Evolutionary conservation across 192 early-diverging fungal genomes (phyloP).

Genomic region (Rhizoclosmatium globosum): DNA sequence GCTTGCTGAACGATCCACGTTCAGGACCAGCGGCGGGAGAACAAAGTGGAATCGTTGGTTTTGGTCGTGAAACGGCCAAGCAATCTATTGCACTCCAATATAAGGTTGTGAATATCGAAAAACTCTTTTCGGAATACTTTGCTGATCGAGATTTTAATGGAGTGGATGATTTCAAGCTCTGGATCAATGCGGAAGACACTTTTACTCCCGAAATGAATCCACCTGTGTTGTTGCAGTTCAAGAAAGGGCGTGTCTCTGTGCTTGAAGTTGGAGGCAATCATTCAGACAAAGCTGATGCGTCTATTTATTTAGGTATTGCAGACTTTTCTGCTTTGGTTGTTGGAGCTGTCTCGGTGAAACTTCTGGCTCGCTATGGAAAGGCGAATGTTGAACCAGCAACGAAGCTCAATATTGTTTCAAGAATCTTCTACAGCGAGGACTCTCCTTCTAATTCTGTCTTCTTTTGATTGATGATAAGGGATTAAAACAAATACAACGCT

Average conservation of each 20-base stretch:
- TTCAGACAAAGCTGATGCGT: not conserved
- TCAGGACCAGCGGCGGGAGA: not conserved
- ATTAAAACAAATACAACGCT: no score
- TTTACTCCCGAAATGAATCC: slow-evolving; percentile 17
- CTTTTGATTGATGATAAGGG: not conserved
- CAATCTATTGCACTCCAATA: slow-evolving; percentile 7
- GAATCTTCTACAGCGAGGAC: slow-evolving; percentile 1
- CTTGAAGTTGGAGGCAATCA: not conserved
- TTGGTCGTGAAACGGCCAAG: not conserved
- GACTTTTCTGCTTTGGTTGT: slow-evolving; percentile 28
- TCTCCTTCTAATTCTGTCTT: slow-evolving; percentile 8
- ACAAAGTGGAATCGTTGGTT: not conserved
- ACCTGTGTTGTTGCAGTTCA: slow-evolving; percentile 2
- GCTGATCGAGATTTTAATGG: slow-evolving; percentile 26
- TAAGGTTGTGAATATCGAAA: slow-evolving; percentile 11
- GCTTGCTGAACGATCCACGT: not conserved
- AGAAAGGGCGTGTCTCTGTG: not conserved
- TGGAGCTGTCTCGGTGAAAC: slow-evolving; percentile 12
- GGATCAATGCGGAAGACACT: not conserved
- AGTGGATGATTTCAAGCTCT: slow-evolving; percentile 17
- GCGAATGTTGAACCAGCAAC: slow-evolving; percentile 5
- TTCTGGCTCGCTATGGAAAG: slow-evolving; percentile 13
- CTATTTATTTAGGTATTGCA: slow-evolving; percentile 6
- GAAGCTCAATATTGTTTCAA: not conserved
- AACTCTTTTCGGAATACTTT: not conserved